phyloP scores from a whole-genome alignment of 2,329 filamentous ascomycete genomes.

The Talaromyces piceae region DNA sequence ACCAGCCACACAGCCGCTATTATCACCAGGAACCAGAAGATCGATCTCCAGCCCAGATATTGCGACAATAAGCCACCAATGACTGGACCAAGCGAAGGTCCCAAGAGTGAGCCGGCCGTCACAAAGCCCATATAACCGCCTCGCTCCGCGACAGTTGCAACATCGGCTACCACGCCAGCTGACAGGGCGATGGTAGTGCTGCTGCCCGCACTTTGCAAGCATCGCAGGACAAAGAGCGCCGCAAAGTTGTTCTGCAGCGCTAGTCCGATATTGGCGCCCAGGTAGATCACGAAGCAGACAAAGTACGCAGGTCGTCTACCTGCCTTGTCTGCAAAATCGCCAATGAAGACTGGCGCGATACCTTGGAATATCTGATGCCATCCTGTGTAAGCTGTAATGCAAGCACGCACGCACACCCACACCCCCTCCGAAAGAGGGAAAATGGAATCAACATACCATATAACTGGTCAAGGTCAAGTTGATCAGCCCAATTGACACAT shows the following conservation, averaged over 20 bases:
- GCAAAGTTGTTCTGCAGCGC: conserved; percentile 29
- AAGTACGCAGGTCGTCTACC: conserved; percentile 47
- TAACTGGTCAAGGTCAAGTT: conserved; percentile 42
- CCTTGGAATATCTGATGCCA: conserved; percentile 52
- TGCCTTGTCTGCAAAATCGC: conserved; percentile 44
- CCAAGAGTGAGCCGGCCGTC: conserved; percentile 25
- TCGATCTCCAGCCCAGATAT: conserved; percentile 33
- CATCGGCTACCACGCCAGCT: conserved; percentile 33
- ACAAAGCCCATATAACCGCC: conserved; percentile 37
- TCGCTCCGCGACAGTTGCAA: conserved; percentile 30
- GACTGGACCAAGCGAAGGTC: conserved; percentile 29
- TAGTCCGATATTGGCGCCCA: conserved; percentile 34
- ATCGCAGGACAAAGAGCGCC: conserved; percentile 30
- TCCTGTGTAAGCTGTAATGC: no score
- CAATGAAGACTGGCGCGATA: conserved; percentile 46
- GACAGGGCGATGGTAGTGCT: conserved; percentile 36
- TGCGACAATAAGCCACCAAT: conserved; percentile 28
- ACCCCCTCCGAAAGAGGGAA: no score
- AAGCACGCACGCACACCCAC: no score
- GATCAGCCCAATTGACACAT: conserved; percentile 31
- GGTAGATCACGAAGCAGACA: conserved; percentile 42
- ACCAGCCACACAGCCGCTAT: conserved; percentile 32
- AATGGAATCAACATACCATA: conserved; percentile 43
- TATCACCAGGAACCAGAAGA: conserved; percentile 46
- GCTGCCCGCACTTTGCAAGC: conserved; percentile 30